Conservation (phyloP, 2,329 filamentous ascomycete genomes). For the Diatrype stigma region DNA sequence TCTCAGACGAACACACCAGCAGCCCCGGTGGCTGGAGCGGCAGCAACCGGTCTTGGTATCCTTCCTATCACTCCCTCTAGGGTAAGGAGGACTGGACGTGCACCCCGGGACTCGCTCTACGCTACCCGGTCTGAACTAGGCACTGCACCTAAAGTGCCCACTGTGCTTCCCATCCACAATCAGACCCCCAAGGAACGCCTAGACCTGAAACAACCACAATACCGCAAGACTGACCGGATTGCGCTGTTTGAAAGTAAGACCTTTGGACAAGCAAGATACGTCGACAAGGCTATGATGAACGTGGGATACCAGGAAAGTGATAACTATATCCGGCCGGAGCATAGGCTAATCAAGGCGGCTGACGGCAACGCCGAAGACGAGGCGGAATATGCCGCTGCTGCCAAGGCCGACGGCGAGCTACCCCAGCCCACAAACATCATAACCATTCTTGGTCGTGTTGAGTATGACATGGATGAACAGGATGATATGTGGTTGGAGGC, state of each 20-base stretch:
- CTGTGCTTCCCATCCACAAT: constrained; percentile 71
- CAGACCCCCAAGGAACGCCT: constrained; percentile 77
- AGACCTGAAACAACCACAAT: constrained; percentile 71
- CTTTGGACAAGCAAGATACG: constrained; percentile 81
- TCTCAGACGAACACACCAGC: constrained; percentile 39
- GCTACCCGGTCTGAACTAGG: constrained; percentile 43
- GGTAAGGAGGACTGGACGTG: constrained; percentile 38
- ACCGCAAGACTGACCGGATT: constrained; percentile 74
- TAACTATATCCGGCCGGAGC: constrained; percentile 74
- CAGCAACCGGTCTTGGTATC: constrained; percentile 17
- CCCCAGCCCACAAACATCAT: constrained; percentile 39
- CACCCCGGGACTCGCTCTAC: constrained; percentile 52
- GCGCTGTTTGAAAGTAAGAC: constrained; percentile 78
- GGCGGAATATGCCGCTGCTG: constrained; percentile 39
- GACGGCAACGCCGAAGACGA: constrained; percentile 60
- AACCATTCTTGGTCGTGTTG: constrained; percentile 70
- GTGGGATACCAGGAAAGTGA: constrained; percentile 96
- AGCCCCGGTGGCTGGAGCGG: constrained; percentile 29
- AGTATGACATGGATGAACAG: constrained; percentile 99
- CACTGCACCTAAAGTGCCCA: constrained; percentile 51
- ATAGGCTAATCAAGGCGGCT: constrained; percentile 62
- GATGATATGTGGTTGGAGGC: constrained; percentile 93
- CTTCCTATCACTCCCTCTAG: constrained; percentile 35
- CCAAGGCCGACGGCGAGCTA: constrained; percentile 56
- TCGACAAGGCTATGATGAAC: constrained; percentile 93